Evolutionary conservation across 768 basidiomycete genomes (phyloP).

Genomic region (Lactarius akahatsu): DNA sequence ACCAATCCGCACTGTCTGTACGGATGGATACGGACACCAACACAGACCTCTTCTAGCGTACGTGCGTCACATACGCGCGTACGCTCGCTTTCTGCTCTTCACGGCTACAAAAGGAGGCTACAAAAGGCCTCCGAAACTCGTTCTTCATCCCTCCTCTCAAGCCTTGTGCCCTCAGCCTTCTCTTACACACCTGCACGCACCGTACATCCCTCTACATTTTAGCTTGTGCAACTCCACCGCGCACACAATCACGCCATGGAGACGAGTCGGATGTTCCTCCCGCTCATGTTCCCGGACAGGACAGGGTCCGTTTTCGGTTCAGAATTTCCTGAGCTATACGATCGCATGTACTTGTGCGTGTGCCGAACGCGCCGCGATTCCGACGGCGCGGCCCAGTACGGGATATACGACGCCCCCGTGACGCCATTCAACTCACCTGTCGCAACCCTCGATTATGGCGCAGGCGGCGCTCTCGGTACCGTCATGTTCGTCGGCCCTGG

Average conservation of each 20-base stretch:
- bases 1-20: background rate
- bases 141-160: background rate
- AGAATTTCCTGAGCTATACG: slow-evolving; percentile 62
- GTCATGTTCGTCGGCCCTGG: slow-evolving; percentile 3
- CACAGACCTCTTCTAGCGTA: background rate
- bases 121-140: background rate
- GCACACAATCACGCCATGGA: slow-evolving; percentile 36
- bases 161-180: background rate
- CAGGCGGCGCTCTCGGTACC: slow-evolving; percentile 19
- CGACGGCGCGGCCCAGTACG: slow-evolving; percentile 45
- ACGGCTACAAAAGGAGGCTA: slow-evolving; percentile 18
- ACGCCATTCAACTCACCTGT: slow-evolving; percentile 38
- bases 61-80: background rate
- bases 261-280: slow-evolving; percentile 47
- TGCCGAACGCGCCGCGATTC: slow-evolving; percentile 47
- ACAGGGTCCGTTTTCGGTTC: slow-evolving; percentile 53
- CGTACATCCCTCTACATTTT: background rate
- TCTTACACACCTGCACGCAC: background rate
- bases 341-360: slow-evolving; percentile 52
- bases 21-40: background rate
- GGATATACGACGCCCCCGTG: slow-evolving; percentile 43
- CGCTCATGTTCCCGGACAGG: slow-evolving; percentile 64
- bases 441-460: slow-evolving; percentile 52
- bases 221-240: slow-evolving; percentile 15
- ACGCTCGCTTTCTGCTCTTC: slow-evolving; percentile 7